Evolutionary conservation across 1,284 basidiomycete genomes (phyloP).

Genomic region (Malassezia yamatoensis): DNA sequence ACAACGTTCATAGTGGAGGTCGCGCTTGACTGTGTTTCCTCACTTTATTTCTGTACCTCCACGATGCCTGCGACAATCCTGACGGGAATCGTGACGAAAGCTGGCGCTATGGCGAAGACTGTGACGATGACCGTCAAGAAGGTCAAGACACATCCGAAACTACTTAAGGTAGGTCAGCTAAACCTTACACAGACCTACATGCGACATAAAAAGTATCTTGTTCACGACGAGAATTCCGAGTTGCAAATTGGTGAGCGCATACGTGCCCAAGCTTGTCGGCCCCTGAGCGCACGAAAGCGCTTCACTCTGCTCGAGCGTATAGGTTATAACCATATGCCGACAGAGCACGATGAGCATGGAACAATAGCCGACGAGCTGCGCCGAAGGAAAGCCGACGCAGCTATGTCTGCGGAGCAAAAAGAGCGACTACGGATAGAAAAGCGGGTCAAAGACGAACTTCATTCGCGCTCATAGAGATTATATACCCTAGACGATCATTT

Average conservation of each 20-base stretch:
- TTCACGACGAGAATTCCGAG: conserved; percentile 32
- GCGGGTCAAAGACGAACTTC: conserved; percentile 28
- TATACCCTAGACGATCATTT: neutral
- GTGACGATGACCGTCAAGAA: conserved; percentile 40
- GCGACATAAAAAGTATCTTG: conserved; percentile 42
- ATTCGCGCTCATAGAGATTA: conserved; percentile 2
- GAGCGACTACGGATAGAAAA: conserved; percentile 34
- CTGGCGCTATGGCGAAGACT: conserved; percentile 43
- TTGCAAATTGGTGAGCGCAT: conserved; percentile 39
- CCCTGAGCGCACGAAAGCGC: conserved; percentile 38
- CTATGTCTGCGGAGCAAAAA: conserved; percentile 33
- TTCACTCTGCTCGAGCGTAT: conserved; percentile 31
- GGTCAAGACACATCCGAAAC: conserved; percentile 32
- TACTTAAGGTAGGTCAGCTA: conserved; percentile 28
- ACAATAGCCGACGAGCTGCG: conserved; percentile 19
- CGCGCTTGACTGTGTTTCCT: conserved; percentile 1
- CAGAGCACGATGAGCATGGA: conserved; percentile 4
- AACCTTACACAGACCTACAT: conserved; percentile 23
- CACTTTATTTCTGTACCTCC: neutral
- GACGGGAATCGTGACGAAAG: conserved; percentile 37
- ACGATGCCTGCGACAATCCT: conserved; percentile 18
- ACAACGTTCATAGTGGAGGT: neutral
- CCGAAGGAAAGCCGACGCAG: conserved; percentile 21
- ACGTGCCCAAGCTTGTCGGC: conserved; percentile 33
- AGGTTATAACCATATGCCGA: conserved; percentile 15